Conservation (phyloP, 805 yeast species). For the Sugiyamaella chiloensis region DNA sequence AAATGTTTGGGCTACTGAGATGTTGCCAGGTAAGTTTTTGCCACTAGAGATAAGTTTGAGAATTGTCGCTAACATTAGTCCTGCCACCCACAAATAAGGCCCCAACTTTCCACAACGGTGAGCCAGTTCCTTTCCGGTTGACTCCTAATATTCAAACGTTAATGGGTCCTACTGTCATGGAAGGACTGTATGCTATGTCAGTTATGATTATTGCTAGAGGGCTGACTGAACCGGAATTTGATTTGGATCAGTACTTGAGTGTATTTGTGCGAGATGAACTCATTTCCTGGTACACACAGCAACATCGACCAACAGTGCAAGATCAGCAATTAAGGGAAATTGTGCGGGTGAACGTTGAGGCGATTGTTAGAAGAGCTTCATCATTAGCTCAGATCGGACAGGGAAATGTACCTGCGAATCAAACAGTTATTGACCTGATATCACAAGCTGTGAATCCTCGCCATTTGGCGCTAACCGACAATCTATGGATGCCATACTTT, state of each 20-base stretch:
- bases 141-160: constrained; percentile 93
- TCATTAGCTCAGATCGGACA: constrained; percentile 67
- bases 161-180: constrained; percentile 91
- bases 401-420: constrained; percentile 72
- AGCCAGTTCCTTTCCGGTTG: constrained; percentile 91
- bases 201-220: constrained; percentile 84
- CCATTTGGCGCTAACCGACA: constrained; percentile 85
- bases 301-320: constrained; percentile 70
- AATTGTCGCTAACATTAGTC: constrained; percentile 22
- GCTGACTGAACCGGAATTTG: constrained; percentile 86
- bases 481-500: constrained; percentile 93
- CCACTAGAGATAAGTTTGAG: constrained; percentile 67
- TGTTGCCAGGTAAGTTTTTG: no score
- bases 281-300: constrained; percentile 90
- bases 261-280: constrained; percentile 94
- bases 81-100: constrained; percentile 48
- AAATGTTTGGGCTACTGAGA: constrained; percentile 88
- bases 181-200: constrained; percentile 85
- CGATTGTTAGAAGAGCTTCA: constrained; percentile 72
- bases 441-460: constrained; percentile 95
- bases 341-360: constrained; percentile 83
- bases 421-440: constrained; percentile 82
- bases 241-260: constrained; percentile 86
- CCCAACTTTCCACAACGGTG: constrained; percentile 87
- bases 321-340: constrained; percentile 82